Base-by-base conservation (phyloP, 768 basidiomycete genomes). In the Amanita rimosa region DNA sequence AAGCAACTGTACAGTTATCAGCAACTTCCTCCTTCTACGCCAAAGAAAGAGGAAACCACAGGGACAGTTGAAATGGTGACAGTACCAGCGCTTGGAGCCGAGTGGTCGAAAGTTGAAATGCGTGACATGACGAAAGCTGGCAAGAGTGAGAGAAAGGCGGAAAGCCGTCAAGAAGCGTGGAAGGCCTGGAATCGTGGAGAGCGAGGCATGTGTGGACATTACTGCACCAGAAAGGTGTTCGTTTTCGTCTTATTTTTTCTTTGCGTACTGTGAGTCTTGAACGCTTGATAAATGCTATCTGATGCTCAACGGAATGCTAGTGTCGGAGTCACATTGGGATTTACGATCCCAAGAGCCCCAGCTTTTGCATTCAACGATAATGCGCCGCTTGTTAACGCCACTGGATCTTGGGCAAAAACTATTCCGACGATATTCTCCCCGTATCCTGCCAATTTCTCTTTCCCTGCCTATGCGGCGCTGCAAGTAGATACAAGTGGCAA, bases 31-130 rank as follows among this genome's bases (percentile, higher is more conserved):
- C 66, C 69, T 21, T 44, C 62, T 3, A 58, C 67, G 38, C 62
- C 60, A 49, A 71, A 67, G 54, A 47, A 52, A 26, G 75, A 74
- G 22, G 69, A 69, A 50, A 57, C 9, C 14, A 48, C 57, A 3
- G 69, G 70, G 8, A 79, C 76, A 3, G 86, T 92, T 19, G 93
- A 97, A 64, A 72, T 94, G 62, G 84, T 95, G 38, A 95, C 93
- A 0, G 90, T 96, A 0, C 93, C 93, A 2, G 87, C 87, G 2
- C 72, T 97, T 2, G 93, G 93, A 16, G 69, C 93, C 0, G 93
- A 97, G 67, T 97, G 93, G 93, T 75, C 75, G 21, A 79, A 80
- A 44, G 68, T 74, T 16, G 93, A 97, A 61, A 65, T 96, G 62
- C 75, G 73, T 42, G 74, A 75, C 33, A 85, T 90, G 77, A 85